phyloP scores from a whole-genome alignment of 2,329 filamentous ascomycete species.

The Fusarium sp. region DNA sequence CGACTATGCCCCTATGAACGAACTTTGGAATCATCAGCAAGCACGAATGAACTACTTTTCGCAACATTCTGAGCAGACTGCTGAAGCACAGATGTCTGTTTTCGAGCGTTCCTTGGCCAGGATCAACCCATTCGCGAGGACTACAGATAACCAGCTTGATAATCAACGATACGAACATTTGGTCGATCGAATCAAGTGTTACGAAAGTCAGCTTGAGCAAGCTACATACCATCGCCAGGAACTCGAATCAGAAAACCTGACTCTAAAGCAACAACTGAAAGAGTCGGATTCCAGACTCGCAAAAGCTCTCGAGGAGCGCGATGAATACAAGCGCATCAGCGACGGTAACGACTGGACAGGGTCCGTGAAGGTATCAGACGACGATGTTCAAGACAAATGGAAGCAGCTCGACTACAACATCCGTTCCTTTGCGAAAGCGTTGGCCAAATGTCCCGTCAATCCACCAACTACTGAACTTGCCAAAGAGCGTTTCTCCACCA shows the following conservation, averaged over 20 bases:
- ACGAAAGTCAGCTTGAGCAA: background rate
- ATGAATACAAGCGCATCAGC: background rate
- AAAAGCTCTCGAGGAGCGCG: background rate
- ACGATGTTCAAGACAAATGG: conserved; percentile 1
- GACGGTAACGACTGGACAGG: background rate
- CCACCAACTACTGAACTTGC: background rate
- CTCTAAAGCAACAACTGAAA: background rate
- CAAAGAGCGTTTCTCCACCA: background rate
- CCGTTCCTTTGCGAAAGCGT: background rate
- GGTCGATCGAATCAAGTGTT: too few species aligned
- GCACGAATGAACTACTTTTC: background rate
- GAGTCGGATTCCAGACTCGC: background rate
- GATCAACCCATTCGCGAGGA: background rate
- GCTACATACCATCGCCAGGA: background rate
- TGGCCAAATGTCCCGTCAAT: background rate
- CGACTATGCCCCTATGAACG: background rate
- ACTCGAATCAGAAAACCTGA: background rate
- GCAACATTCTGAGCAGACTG: background rate
- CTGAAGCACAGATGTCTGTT: background rate
- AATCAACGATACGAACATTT: too few species aligned
- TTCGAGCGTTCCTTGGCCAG: fast-evolving
- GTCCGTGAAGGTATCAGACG: background rate
- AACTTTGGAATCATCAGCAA: background rate
- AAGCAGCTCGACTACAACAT: conserved; percentile 16
- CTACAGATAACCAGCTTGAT: background rate